Evolutionary conservation across 2,329 filamentous ascomycete species (phyloP), one percentile per base, ranked within the genome.

Genomic region (Dendryphion nanum): DNA sequence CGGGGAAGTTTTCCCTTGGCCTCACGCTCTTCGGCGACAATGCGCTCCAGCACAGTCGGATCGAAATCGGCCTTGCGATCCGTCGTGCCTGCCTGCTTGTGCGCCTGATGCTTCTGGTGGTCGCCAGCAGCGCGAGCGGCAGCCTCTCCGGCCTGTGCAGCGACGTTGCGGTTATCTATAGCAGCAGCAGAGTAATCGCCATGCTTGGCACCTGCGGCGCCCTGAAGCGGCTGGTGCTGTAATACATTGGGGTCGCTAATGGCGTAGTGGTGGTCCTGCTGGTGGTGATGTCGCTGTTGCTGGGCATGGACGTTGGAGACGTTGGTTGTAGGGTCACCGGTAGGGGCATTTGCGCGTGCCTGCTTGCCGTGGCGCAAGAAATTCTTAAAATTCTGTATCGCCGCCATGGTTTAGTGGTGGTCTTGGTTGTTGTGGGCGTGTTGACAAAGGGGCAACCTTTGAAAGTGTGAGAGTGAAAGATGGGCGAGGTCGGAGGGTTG

Each of bases 291-390:
- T 37, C 73, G 76, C 52, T 81, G 77, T 38, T 77, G 78, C 56
- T 82, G 76, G 41, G 81, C 82, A 64, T 85, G 79, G 42, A 85
- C 75, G 40, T 77, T 71, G 37, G 81, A 81, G 46, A 83, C 73
- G 55, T 78, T 76, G 44, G 79, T 82, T 51, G 76, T 84, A 51
- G 78, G 75, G 62, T 81, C 78, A 43, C 74, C 78, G 56, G 77
- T 78, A 30, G 67, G 71, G 41, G 74, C 73, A 40, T 81, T 76
- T 51, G 79, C 77, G 51, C 89, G 86, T 55, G 89, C 91, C 76
- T 95, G 89, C 75, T 96, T 96, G 70, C 91, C 91, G 76, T 96
- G 91, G 52, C 91, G 87, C 71, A 97, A 93, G 71, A 97, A 94
- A 71, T 96, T 96, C 73, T 97, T 96, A 58, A 96, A 81, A 65